These are phyloP conservation scores for Stereum hirsutum DNA, from an alignment of 1,284 basidiomycete species.

Conservation along the genomic window DNA sequence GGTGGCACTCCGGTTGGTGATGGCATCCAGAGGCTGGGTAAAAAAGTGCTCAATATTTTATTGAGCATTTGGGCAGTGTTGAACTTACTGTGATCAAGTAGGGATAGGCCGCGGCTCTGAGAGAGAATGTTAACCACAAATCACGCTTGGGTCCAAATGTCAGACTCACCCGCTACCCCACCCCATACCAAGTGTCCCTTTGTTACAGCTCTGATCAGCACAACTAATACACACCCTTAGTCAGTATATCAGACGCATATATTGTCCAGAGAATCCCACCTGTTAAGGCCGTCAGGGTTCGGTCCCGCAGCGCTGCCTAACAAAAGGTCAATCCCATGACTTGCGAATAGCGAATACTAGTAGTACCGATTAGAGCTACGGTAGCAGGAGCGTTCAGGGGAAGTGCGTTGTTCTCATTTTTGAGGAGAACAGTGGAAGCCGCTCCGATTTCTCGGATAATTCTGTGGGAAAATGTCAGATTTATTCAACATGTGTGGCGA, in stretches of 20 bases:
- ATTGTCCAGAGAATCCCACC: conserved; percentile 20
- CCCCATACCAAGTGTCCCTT: conserved; percentile 41
- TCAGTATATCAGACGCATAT: conserved; percentile 15
- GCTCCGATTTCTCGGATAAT: conserved; percentile 58
- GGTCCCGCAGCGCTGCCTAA: conserved; percentile 53
- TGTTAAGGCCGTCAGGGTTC: conserved; percentile 48
- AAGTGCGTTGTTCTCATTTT: conserved; percentile 49
- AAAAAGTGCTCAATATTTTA: not conserved
- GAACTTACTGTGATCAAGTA: conserved; percentile 19
- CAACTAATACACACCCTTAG: conserved; percentile 14
- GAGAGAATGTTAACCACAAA: not conserved
- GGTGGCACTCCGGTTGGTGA: conserved; percentile 28
- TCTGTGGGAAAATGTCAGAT: conserved; percentile 18
- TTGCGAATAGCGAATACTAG: no score
- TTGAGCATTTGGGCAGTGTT: not conserved
- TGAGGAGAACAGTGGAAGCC: conserved; percentile 65
- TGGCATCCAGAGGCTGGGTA: conserved; percentile 34
- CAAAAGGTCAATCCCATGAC: not conserved
- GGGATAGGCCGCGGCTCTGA: conserved; percentile 20
- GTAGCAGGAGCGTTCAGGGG: conserved; percentile 43
- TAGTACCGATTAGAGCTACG: conserved; percentile 39
- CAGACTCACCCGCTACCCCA: conserved; percentile 45
- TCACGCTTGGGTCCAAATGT: conserved; percentile 4
- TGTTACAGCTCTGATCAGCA: conserved; percentile 14
- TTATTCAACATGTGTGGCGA: not conserved